A percentile compares a stretch with the other conserved stretches of the same genome.
Conservation (phyloP, 345 rosid genomes). For the Linum trigynum region DNA sequence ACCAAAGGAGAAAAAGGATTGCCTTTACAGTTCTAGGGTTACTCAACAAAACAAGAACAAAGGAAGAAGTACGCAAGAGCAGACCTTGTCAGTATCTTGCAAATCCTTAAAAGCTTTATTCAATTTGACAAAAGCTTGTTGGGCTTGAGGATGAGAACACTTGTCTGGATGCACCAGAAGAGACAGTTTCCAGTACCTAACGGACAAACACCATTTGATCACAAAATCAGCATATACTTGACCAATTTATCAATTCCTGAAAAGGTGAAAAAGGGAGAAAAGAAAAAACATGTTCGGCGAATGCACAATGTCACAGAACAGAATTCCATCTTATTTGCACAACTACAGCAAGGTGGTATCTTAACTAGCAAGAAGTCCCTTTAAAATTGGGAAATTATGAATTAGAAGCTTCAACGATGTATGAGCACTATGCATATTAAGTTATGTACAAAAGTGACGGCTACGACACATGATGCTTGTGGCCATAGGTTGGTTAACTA, state of each 20-base stretch:
- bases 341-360: too few species aligned
- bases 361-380: neutral
- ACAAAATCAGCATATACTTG: neutral
- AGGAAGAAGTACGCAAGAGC: neutral
- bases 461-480: neutral
- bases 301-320: too few species aligned
- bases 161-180: conserved; percentile 95
- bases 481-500: neutral
- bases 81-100: conserved; percentile 91
- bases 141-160: conserved; percentile 94
- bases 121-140: conserved; percentile 70
- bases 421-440: neutral
- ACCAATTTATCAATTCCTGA: neutral
- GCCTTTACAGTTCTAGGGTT: neutral
- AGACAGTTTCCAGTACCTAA: conserved; percentile 91
- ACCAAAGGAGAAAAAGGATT: neutral
- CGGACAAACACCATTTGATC: neutral
- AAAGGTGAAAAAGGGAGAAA: neutral
- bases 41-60: neutral
- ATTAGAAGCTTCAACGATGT: neutral
- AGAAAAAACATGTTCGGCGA: neutral
- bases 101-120: conserved; percentile 87
- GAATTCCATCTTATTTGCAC: too few species aligned
- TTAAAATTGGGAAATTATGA: too few species aligned
- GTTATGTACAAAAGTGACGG: neutral